A percentile compares a stretch with the other conserved stretches of the same genome.
These are phyloP conservation scores for Nakazawaea wickerhamii DNA, from an alignment of 805 yeast species.

Conservation along the genomic window DNA sequence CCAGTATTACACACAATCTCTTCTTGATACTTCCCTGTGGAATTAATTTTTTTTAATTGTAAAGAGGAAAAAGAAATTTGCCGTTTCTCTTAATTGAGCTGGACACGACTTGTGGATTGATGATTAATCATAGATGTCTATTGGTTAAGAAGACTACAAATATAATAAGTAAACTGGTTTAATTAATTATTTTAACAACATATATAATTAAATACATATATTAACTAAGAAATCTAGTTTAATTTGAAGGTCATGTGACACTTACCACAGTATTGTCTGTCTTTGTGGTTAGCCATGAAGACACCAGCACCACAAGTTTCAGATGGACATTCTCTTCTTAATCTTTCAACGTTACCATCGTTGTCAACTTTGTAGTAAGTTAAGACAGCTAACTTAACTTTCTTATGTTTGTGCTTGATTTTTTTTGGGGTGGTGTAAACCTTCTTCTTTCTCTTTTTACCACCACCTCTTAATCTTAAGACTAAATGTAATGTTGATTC, in stretches of 20 bases:
- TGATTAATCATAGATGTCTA: too few relatives aligned
- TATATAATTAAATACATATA: neutral
- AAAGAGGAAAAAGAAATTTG: neutral
- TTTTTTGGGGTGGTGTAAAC: conserved; percentile 99
- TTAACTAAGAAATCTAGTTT: conserved; percentile 16
- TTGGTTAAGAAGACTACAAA: too few relatives aligned
- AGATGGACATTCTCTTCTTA: conserved; percentile 96
- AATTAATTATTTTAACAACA: neutral
- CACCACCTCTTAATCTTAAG: conserved; percentile 97
- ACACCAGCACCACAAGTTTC: conserved; percentile 97
- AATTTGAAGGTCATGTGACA: conserved; percentile 91
- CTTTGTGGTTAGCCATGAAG: conserved; percentile 98
- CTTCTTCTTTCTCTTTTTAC: conserved; percentile 99
- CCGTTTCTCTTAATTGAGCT: too few relatives aligned
- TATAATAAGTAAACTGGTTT: too few relatives aligned
- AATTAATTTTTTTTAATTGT: neutral
- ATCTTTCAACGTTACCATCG: conserved; percentile 97
- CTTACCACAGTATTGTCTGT: conserved; percentile 99
- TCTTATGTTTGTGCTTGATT: conserved; percentile 99
- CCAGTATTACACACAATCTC: neutral
- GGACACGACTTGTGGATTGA: too few relatives aligned
- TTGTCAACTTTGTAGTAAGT: conserved; percentile 99
- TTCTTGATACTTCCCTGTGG: too few relatives aligned
- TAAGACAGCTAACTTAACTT: conserved; percentile 98
- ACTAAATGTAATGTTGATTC: conserved; percentile 97